phyloP scores from a whole-genome alignment of 371 early-diverging fungal genomes.

The Haplosporangium sp. region DNA sequence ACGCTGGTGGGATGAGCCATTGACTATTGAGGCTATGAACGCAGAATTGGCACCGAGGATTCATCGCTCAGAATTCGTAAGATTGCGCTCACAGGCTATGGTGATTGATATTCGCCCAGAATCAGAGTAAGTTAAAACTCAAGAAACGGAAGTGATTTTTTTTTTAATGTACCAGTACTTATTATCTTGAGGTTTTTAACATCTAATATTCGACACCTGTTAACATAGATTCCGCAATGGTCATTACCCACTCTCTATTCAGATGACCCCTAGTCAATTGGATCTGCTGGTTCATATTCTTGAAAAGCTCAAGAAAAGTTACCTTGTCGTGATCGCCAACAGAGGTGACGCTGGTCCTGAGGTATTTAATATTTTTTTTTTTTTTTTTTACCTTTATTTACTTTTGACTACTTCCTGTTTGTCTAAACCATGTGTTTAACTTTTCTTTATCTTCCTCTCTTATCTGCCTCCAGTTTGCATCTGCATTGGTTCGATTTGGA shows the following conservation, averaged over 20 bases:
- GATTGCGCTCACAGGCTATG: constrained; percentile 63
- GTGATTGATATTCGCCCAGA: constrained; percentile 73
- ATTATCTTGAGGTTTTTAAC: not conserved
- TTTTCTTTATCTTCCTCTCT: not conserved
- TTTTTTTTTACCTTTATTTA: not conserved
- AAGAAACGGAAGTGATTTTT: constrained; percentile 10
- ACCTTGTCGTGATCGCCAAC: constrained; percentile 67
- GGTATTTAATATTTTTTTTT: constrained; percentile 50
- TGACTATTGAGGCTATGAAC: constrained; percentile 65
- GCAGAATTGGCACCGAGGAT: constrained; percentile 72
- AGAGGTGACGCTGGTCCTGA: constrained; percentile 63
- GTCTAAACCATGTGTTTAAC: not conserved
- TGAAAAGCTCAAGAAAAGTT: constrained; percentile 68
- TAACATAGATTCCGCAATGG: constrained; percentile 63
- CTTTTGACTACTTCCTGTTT: not conserved
- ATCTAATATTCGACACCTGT: not conserved
- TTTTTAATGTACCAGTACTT: not conserved
- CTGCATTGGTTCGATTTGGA: constrained; percentile 60
- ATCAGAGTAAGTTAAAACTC: constrained; percentile 59
- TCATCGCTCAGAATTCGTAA: constrained; percentile 62
- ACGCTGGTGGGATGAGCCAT: constrained; percentile 71
- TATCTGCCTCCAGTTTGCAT: constrained; percentile 60
- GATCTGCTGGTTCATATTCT: constrained; percentile 61
- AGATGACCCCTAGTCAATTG: constrained; percentile 63
- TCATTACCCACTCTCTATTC: constrained; percentile 71